phyloP scores from a whole-genome alignment of 148 eudicot species.

The Euryodendron excelsum region DNA sequence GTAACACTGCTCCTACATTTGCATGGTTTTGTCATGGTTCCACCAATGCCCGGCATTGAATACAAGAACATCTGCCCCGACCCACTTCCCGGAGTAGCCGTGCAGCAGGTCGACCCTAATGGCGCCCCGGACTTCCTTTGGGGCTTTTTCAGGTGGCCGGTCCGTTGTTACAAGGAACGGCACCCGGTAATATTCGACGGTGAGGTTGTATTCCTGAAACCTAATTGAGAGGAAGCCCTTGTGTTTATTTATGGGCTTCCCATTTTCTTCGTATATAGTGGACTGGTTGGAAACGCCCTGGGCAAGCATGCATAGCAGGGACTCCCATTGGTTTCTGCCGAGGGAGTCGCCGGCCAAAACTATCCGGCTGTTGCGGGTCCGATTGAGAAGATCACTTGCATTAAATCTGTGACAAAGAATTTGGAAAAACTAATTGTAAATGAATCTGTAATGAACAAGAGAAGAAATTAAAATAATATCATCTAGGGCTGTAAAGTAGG shows the following conservation, averaged over 20 bases:
- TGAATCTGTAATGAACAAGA: no score
- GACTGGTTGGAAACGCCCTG: background rate
- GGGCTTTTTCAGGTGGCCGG: slow-evolving; percentile 39
- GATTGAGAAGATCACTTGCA: slow-evolving; percentile 38
- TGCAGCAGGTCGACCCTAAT: slow-evolving; percentile 66
- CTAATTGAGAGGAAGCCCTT: slow-evolving; percentile 50
- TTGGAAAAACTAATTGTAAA: background rate
- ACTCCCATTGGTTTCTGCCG: slow-evolving; percentile 65
- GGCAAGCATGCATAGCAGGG: slow-evolving; percentile 43
- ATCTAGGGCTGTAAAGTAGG: background rate
- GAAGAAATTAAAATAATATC: background rate
- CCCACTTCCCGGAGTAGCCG: slow-evolving; percentile 59
- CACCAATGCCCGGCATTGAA: slow-evolving; percentile 78
- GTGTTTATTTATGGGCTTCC: slow-evolving; percentile 64
- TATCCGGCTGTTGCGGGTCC: slow-evolving; percentile 49
- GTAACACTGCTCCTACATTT: slow-evolving; percentile 33
- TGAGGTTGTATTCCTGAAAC: slow-evolving; percentile 60
- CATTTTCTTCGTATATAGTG: slow-evolving; percentile 48
- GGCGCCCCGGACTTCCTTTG: slow-evolving; percentile 36
- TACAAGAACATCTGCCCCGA: slow-evolving; percentile 43
- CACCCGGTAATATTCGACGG: slow-evolving; percentile 62
- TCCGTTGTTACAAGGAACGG: slow-evolving; percentile 56
- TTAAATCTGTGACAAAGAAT: slow-evolving; percentile 6
- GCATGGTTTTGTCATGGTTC: slow-evolving; percentile 62
- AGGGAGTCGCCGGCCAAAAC: slow-evolving; percentile 61